Base-by-base conservation (phyloP, 1,284 basidiomycete species). In the Megacollybia platyphylla region DNA sequence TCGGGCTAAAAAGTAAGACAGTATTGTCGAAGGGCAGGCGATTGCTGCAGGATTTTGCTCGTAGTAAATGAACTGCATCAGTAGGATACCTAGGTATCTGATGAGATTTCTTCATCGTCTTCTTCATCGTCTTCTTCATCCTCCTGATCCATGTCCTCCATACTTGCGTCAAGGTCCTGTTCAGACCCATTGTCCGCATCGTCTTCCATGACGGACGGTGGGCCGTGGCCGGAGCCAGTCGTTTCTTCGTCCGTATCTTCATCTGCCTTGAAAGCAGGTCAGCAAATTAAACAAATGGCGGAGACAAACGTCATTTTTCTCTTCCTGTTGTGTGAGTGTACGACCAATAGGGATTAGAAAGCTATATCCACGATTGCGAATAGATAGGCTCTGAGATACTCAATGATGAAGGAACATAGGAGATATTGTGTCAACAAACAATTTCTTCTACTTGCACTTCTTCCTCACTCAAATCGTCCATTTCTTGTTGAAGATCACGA, bases 401-500 rank as follows among this genome's bases (percentile, higher is more conserved):
- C 30, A 36, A 26, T 7, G 34, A 3, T 10, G 20, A 40, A 32
- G 20, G 11, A 34, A 24, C 8, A 13, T 11, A 18, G 20, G n/a
- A 27, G 9, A 3, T 18, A 60, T 6, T 27, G 20, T n/a, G 20
- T 34, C n/a, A 15, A n/a, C 72, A 48, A 53, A 82, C 85, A 51
- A 76, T 64, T 40, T 82, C 79, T 43, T 87, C 83, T 8, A 87
- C 56, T 50, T 87, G 82, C 39, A 73, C 75, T 55, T 91, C 88
- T 55, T 88, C 85, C 46, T 89, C 87, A 49, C 82, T 88, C 46
- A 92, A 63, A 48, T 89, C 86, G 31, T 87, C 86, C 66, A 86
- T 81, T 56, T 91, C 87, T 44, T 75, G 73, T 51, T 77, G 73
- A 34, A 87, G 61, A 56, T 89, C 81, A 28, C 84, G 72, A 37